Conservation (phyloP, 2,329 filamentous ascomycete genomes). For the Calonectria crousiana region DNA sequence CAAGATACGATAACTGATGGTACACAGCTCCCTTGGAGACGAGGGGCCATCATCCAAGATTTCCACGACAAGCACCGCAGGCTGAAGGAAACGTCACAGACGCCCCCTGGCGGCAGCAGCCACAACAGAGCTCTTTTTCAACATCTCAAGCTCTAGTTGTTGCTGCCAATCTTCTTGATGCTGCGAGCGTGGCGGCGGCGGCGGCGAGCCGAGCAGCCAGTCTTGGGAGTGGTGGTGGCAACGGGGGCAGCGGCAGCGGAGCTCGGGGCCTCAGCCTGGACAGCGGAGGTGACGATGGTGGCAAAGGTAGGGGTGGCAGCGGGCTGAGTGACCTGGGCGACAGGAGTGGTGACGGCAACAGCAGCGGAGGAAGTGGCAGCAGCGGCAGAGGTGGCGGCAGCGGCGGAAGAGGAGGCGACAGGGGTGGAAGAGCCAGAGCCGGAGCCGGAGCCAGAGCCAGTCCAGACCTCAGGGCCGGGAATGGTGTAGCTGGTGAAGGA, state of each 20-base stretch:
- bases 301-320: conserved; percentile 35
- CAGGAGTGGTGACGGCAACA: conserved; percentile 16
- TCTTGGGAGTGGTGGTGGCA: conserved; percentile 32
- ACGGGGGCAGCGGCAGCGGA: conserved; percentile 28
- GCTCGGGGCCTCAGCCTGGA: conserved; percentile 23
- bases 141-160: conserved; percentile 39
- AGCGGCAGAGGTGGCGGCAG: not conserved
- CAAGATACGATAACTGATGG: conserved; percentile 27
- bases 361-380: not conserved
- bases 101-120: conserved; percentile 5
- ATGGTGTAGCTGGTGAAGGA: conserved; percentile 47
- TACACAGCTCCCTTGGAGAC: conserved; percentile 29
- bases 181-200: conserved; percentile 40
- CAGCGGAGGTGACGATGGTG: conserved; percentile 38
- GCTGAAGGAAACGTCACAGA: conserved; percentile 26
- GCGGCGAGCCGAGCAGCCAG: conserved; percentile 34
- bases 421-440: conserved; percentile 13
- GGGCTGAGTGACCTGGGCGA: conserved; percentile 26
- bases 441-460: conserved; percentile 32
- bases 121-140: conserved; percentile 12
- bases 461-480: conserved; percentile 51
- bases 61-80: not conserved
- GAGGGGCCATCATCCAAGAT: not conserved
- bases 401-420: not conserved
- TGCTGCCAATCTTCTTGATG: conserved; percentile 28